These are phyloP conservation scores for Penicillium sclerotiorum DNA, from an alignment of 2,329 filamentous ascomycete species.

Conservation along the genomic window DNA sequence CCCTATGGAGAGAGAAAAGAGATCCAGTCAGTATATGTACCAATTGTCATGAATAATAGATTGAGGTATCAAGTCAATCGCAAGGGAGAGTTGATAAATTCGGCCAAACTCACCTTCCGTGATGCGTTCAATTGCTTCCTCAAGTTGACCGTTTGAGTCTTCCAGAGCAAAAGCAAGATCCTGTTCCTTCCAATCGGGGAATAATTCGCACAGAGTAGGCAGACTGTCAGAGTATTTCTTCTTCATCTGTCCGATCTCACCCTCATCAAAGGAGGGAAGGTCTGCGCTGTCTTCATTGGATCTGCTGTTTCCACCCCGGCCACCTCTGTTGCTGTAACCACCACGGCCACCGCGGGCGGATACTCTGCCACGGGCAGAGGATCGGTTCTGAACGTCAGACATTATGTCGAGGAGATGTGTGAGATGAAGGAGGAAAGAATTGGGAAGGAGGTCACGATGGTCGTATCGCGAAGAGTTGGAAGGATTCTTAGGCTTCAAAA, in stretches of 20 bases:
- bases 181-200: constrained; percentile 92
- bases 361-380: constrained; percentile 85
- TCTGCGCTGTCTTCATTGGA: constrained; percentile 74
- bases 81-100: too few relatives aligned
- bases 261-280: constrained; percentile 71
- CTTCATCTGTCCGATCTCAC: constrained; percentile 89
- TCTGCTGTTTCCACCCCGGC: constrained; percentile 67
- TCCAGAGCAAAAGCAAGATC: constrained; percentile 91
- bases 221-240: constrained; percentile 83
- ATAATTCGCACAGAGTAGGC: constrained; percentile 84
- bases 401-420: constrained; percentile 58
- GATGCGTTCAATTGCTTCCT: constrained; percentile 54
- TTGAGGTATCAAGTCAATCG: too few relatives aligned
- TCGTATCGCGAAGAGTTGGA: constrained; percentile 24
- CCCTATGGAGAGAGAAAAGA: too few relatives aligned
- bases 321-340: constrained; percentile 70
- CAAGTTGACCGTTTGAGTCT: constrained; percentile 62
- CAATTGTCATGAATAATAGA: too few relatives aligned
- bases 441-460: constrained; percentile 29
- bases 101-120: constrained; percentile 51
- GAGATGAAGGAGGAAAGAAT: constrained; percentile 31
- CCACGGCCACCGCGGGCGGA: constrained; percentile 83
- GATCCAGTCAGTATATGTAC: too few relatives aligned
- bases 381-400: constrained; percentile 91
- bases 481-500: too few relatives aligned